Evolutionary conservation across 192 early-diverging fungal species (phyloP), one percentile per base, ranked within the genome.

Genomic region (Glomus cerebriforme): DNA sequence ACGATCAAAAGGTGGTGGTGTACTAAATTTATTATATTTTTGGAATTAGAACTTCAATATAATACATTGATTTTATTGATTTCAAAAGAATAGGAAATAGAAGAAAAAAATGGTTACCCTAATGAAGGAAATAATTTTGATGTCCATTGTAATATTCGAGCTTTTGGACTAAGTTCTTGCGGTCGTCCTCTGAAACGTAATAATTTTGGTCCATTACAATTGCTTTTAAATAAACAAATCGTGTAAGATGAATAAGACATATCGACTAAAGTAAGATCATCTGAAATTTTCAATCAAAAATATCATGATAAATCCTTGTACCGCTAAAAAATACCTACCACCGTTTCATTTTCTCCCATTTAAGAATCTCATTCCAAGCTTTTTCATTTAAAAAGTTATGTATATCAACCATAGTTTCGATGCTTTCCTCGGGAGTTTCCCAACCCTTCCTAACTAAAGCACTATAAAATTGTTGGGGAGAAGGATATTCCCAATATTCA

Each of bases 321-420:
- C 12, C 39, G 12, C 8, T 7, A 37, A 37, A 37, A 37, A 37
- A 7, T 37, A 43, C 7, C 37, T 86, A 92, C 91, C 82, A 87
- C 43, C 87, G 79, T 59, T 88, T 87, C 78, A 88, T 84, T 10
- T 83, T 78, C 80, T 99, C 97, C 97, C 97, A 99, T 82, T 95
- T 94, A 65, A 95, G 82, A 43, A 99, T 94, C 83, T 99, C 96
- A 49, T 91, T 85, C 97, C 97, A 98, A 45, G 94, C 94, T 71
- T 92, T 93, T 80, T 99, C 97, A 81, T 99, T 99, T 80, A 99
- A 87, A 77, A 96, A 96, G 81, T 99, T 99, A 84, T 99, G 97
- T 81, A 99, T 99, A 79, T 96, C 92, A 0, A 99, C 97, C 94
- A 99, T 97, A 1, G 91, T 91, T 65, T 94, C 92, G 54, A 96